Base-by-base conservation (phyloP, 139 green algal genomes). In the Spirogloea muscicola region DNA sequence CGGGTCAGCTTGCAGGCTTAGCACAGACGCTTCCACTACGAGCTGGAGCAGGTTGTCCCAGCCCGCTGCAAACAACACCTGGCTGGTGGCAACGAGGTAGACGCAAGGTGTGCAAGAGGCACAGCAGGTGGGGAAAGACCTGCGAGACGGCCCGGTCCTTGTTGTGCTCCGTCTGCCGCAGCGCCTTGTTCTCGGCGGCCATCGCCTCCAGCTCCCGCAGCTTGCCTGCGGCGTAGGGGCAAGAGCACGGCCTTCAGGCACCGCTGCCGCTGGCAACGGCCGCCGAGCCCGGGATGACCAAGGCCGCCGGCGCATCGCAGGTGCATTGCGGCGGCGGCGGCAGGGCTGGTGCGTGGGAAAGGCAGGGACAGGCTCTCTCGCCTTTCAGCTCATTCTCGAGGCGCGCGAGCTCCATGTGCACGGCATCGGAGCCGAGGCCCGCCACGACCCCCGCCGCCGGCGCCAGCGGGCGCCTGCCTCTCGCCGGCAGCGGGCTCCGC, bases 331-430 rank as follows among this genome's bases (percentile, higher is more conserved):
- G 46, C 21, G 21, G 21, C 21, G 1, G 59, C 44, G 37, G 5
- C 10, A 68, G 6, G 33, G 39, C 3, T 63, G 39, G 44, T 68
- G 59, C 33, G 7, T 41, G 59, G 1, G 10, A 40, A 68, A 7
- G 4, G n/a, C 3, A 68, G 7, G 39, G 13, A 27, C 31, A 60
- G 10, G 29, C 7, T 68, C 16, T 25, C 13, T 1, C 58, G 6
- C 62, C 38, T 72, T 72, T 72, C 34, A 72, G 62, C 33, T 64
- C 62, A 55, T 72, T 72, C 38, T 72, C 62, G 16, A 72, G 38
- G n/a, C 62, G 46, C 34, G 57, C 49, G 34, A 43, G 37, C 10
- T 72, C 62, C 46, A 72, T n/a, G n/a, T n/a, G n/a, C n/a, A n/a
- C n/a, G n/a, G n/a, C n/a, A n/a, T n/a, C n/a, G n/a, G n/a, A n/a